Percentiles rank a stretch among this genome's conserved stretches.
phyloP scores from a whole-genome alignment of 1,284 basidiomycete species.

The Puccinia hordei region DNA sequence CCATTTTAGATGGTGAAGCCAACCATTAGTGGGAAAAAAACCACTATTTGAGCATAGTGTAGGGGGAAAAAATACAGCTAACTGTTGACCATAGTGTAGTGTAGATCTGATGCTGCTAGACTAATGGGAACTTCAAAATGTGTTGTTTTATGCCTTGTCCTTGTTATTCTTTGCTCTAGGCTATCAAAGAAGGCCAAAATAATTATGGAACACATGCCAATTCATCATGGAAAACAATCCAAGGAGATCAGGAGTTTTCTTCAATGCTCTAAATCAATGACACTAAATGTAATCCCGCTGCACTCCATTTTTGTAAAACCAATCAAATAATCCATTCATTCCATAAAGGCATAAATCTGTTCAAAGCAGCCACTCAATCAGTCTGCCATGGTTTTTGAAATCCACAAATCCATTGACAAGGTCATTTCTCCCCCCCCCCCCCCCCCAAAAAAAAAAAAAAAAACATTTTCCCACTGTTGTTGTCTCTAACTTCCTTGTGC shows the following conservation, averaged over 20 bases:
- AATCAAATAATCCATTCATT: constrained; percentile 4
- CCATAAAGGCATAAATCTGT: neutral
- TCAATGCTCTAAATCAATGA: neutral
- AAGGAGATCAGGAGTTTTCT: neutral
- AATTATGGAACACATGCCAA: constrained; percentile 17
- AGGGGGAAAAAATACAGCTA: too few species aligned
- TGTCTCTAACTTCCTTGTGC: constrained; percentile 5
- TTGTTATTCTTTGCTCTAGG: neutral
- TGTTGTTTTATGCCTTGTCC: constrained; percentile 9
- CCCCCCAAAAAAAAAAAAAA: neutral
- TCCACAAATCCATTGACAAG: neutral
- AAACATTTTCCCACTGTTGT: constrained; percentile 17
- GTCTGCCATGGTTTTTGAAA: neutral
- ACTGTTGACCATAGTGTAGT: too few species aligned
- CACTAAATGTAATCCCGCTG: too few species aligned
- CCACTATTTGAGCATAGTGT: too few species aligned
- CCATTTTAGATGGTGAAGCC: too few species aligned
- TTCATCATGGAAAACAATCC: neutral
- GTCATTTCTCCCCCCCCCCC: too few species aligned
- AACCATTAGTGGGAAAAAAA: too few species aligned
- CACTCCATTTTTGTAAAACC: constrained; percentile 8
- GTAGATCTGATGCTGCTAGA: too few species aligned
- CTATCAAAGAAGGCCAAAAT: neutral
- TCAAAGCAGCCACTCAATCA: constrained; percentile 7
- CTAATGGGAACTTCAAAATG: too few species aligned